Conservation (phyloP, 2,329 filamentous ascomycete species). For the Leptosphaerulina australis region DNA sequence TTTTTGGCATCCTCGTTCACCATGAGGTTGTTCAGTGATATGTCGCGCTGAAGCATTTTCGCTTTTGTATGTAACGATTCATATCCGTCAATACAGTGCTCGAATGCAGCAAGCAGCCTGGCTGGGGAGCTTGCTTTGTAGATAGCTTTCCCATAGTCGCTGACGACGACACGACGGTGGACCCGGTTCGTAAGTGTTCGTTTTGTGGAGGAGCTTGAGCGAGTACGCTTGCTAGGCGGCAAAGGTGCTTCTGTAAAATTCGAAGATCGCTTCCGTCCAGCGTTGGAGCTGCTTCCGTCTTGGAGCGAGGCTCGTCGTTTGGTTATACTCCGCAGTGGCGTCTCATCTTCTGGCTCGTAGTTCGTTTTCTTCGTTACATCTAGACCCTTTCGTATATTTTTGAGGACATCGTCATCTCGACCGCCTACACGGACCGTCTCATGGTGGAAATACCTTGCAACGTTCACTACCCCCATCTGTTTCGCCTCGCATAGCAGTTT, state of each 20-base stretch:
- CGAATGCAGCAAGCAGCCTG: conserved; percentile 33
- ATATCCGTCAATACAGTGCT: conserved; percentile 49
- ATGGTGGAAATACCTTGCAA: conserved; percentile 53
- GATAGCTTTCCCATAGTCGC: conserved; percentile 53
- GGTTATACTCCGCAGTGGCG: conserved; percentile 19
- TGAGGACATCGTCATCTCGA: conserved; percentile 41
- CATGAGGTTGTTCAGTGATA: conserved; percentile 56
- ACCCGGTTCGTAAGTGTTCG: conserved; percentile 43
- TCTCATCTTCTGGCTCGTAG: conserved; percentile 36
- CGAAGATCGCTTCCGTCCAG: conserved; percentile 19
- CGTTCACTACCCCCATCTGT: conserved; percentile 46
- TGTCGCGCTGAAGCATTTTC: conserved; percentile 53
- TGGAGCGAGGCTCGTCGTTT: not conserved
- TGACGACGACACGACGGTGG: conserved; percentile 51
- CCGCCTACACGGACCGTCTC: too few species aligned
- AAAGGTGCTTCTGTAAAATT: conserved; percentile 19
- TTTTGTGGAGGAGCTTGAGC: conserved; percentile 23
- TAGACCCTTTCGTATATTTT: conserved; percentile 41
- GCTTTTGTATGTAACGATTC: conserved; percentile 34
- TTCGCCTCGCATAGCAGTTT: conserved; percentile 50
- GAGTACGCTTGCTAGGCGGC: conserved; percentile 26
- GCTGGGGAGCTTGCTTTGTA: conserved; percentile 47
- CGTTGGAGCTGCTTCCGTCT: not conserved
- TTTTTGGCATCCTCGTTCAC: conserved; percentile 54
- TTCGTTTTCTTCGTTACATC: conserved; percentile 45